These are phyloP conservation scores for Davidsoniella australis DNA, from an alignment of 2,329 filamentous ascomycete species.

Conservation along the genomic window DNA sequence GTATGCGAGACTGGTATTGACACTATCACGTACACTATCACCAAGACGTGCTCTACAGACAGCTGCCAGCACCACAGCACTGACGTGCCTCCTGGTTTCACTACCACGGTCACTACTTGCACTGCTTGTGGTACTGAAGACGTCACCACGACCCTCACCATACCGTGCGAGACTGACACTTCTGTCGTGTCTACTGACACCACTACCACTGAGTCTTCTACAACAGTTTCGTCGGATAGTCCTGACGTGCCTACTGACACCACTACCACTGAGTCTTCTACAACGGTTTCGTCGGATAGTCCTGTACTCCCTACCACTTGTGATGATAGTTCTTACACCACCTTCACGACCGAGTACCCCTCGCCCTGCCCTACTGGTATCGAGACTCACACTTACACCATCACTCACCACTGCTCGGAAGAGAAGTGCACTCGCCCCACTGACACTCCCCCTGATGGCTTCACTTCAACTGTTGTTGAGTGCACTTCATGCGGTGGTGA, in stretches of 20 bases:
- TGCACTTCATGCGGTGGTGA: constrained; percentile 7
- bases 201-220: too few species aligned
- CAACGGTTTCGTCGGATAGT: background rate
- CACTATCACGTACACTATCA: constrained; percentile 12
- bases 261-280: background rate
- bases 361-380: constrained; percentile 9
- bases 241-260: too few species aligned
- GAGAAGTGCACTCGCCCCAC: constrained; percentile 7
- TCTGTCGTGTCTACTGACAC: background rate
- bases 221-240: too few species aligned
- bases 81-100: constrained; percentile 11
- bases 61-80: constrained; percentile 5
- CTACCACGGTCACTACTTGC: constrained; percentile 7
- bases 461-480: constrained; percentile 10
- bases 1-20: constrained; percentile 9
- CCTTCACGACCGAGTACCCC: constrained; percentile 11
- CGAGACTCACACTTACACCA: constrained; percentile 12
- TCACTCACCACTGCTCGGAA: constrained; percentile 11
- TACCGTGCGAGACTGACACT: constrained; percentile 5
- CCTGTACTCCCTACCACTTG: background rate
- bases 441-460: constrained; percentile 9
- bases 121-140: background rate
- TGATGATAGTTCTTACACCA: background rate
- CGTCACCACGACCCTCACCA: constrained; percentile 4
- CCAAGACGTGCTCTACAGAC: constrained; percentile 10